Evolutionary conservation across 164 flowering plant species (phyloP).

Genomic region (Aristolochia fimbriata): DNA sequence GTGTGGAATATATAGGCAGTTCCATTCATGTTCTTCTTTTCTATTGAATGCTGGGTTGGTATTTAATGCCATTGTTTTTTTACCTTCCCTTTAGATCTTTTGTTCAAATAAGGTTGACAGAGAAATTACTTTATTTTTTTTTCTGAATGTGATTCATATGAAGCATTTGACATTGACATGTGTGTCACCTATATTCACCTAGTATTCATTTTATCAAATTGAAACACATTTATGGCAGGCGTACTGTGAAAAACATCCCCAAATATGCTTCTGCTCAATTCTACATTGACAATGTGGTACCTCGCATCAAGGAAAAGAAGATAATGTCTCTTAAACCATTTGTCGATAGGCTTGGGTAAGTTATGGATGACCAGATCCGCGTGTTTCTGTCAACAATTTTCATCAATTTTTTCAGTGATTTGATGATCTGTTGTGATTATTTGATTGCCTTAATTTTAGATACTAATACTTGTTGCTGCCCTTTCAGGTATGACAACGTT

Average conservation of each 20-base stretch:
- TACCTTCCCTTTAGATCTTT: too few relatives aligned
- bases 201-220: background rate
- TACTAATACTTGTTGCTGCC: too few relatives aligned
- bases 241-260: conserved; percentile 95
- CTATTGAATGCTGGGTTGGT: too few relatives aligned
- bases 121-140: too few relatives aligned
- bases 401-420: background rate
- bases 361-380: conserved; percentile 1
- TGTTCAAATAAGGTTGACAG: too few relatives aligned
- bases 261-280: conserved; percentile 97
- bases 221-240: conserved; percentile 27
- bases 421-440: background rate
- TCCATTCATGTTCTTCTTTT: too few relatives aligned
- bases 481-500: conserved; percentile 86
- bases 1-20: too few relatives aligned
- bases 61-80: too few relatives aligned
- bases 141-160: background rate
- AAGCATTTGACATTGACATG: background rate
- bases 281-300: conserved; percentile 94
- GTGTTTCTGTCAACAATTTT: background rate
- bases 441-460: background rate
- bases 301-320: conserved; percentile 96
- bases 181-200: background rate
- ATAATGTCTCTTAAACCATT: conserved; percentile 98
- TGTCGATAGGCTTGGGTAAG: conserved; percentile 98